Conservation (phyloP, 2,329 filamentous ascomycete genomes). For the Xylariaceae sp. region DNA sequence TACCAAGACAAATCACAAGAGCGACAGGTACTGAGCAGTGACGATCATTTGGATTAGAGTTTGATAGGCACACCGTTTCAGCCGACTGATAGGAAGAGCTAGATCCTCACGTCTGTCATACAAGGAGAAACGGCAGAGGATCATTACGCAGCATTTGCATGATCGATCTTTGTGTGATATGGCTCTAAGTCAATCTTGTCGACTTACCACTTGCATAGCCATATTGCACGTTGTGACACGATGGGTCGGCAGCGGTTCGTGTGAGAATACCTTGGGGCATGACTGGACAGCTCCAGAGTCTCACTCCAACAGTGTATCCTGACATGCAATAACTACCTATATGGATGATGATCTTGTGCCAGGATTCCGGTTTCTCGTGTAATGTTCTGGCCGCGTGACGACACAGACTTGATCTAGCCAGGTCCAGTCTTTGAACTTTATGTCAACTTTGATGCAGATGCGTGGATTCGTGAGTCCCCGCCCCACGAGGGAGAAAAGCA, state of each 20-base stretch:
- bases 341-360: no score
- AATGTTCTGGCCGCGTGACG: constrained; percentile 12
- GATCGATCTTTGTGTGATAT: constrained; percentile 21
- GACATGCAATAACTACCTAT: not conserved
- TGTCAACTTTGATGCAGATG: constrained; percentile 7
- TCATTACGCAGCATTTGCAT: constrained; percentile 17
- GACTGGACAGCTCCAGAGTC: constrained; percentile 4
- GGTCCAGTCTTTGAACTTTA: not conserved
- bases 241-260: constrained; percentile 10
- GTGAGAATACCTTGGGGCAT: not conserved
- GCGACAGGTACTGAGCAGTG: no score
- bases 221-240: constrained; percentile 15
- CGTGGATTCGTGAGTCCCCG: not conserved
- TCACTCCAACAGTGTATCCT: constrained; percentile 5
- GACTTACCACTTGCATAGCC: constrained; percentile 9
- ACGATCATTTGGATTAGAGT: no score
- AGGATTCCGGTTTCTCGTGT: constrained; percentile 4
- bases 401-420: constrained; percentile 13
- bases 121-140: constrained; percentile 3
- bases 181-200: constrained; percentile 10
- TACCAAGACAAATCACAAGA: no score
- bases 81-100: no score
- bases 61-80: no score
- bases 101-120: no score
- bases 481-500: constrained; percentile 6